These are phyloP conservation scores for Erythrobasidium hasegawianum DNA, from an alignment of 1,284 basidiomycete species.

Conservation along the genomic window DNA sequence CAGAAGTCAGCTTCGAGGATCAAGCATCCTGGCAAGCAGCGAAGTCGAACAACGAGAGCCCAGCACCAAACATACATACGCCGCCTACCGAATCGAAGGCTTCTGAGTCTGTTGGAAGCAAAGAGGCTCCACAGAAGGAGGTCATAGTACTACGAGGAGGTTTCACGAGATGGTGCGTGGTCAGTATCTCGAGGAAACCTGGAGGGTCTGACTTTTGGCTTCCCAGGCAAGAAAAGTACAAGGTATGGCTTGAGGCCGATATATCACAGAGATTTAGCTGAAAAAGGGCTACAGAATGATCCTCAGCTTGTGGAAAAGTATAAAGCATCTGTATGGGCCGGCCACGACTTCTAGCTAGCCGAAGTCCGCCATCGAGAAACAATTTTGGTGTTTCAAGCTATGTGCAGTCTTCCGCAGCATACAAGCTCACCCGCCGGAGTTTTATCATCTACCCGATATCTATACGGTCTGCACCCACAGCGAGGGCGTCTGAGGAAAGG, in stretches of 20 bases:
- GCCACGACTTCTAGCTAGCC: background rate
- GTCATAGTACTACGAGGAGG: conserved; percentile 27
- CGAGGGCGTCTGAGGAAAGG: no score
- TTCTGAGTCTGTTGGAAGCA: background rate
- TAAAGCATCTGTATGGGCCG: conserved; percentile 25
- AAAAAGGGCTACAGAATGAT: background rate
- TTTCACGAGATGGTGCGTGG: conserved; percentile 22
- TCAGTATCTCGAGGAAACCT: no score
- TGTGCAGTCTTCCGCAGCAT: no score
- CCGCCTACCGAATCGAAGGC: background rate
- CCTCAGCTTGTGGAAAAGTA: conserved; percentile 14
- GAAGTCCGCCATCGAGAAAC: no score
- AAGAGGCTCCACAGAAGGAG: conserved; percentile 19
- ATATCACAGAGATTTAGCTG: background rate
- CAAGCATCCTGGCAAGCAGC: conserved; percentile 4
- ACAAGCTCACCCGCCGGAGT: no score
- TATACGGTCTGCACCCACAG: no score
- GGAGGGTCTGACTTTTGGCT: no score
- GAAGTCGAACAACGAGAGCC: background rate
- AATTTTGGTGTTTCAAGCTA: no score
- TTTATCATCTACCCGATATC: no score
- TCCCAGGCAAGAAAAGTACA: conserved; percentile 31
- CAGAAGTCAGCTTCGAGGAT: conserved; percentile 7
- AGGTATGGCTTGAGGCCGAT: background rate
- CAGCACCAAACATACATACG: background rate